Conservation (phyloP, 331 rosid species). For the Pyrus hybrid region DNA sequence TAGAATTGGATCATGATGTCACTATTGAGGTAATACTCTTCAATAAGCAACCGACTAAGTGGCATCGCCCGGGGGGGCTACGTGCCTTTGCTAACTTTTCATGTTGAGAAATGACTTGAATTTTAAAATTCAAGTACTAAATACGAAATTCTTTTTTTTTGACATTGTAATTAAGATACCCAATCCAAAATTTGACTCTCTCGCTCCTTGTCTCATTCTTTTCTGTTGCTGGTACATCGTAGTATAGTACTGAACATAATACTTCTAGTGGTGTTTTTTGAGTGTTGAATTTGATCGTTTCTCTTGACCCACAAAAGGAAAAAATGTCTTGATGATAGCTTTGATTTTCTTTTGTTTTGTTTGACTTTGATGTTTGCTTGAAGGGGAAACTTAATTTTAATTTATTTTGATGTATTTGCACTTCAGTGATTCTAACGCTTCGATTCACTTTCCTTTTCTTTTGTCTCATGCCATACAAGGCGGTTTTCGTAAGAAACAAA, state of each 20-base stretch:
- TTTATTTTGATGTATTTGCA: not conserved
- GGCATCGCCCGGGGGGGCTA: no score
- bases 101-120: no score
- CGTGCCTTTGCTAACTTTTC: no score
- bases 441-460: not conserved
- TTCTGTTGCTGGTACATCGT: no score
- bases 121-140: no score
- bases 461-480: not conserved
- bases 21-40: conserved; percentile 47
- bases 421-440: not conserved
- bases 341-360: not conserved
- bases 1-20: conserved; percentile 43
- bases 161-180: no score
- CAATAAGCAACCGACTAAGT: no score
- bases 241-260: no score
- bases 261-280: not conserved
- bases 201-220: no score
- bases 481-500: no score
- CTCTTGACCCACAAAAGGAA: not conserved
- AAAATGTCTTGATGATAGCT: not conserved
- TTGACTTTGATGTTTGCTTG: not conserved
- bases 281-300: not conserved
- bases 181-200: no score
- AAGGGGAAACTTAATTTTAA: not conserved
- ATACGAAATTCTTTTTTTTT: no score